Conservation (phyloP, 2,329 filamentous ascomycete species). For the Fusarium sp. region DNA sequence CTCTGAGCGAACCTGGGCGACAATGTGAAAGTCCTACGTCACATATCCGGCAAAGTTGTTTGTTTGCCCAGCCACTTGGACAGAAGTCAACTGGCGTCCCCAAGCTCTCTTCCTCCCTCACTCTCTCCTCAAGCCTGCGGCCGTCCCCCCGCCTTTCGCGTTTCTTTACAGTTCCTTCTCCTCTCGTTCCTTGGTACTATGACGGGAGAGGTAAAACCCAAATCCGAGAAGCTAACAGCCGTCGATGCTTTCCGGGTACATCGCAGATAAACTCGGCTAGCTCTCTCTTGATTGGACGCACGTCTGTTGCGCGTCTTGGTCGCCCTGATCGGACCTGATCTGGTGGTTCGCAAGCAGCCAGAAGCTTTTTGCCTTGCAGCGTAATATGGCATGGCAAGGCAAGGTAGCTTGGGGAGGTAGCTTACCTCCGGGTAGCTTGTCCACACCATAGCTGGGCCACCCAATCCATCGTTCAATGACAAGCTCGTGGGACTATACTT, state of each 20-base stretch:
- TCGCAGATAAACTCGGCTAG: neutral
- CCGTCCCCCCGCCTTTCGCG: slow-evolving; percentile 1
- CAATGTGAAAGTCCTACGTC: slow-evolving; percentile 28
- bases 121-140: neutral
- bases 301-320: slow-evolving; percentile 28
- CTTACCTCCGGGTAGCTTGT: slow-evolving; percentile 32
- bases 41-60: slow-evolving; percentile 16
- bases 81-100: neutral
- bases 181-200: neutral
- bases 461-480: slow-evolving; percentile 32
- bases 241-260: slow-evolving; percentile 23
- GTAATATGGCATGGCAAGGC: neutral
- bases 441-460: slow-evolving; percentile 28
- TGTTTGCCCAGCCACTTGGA: slow-evolving; percentile 30
- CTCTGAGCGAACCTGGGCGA: neutral
- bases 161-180: neutral
- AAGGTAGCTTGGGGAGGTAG: neutral
- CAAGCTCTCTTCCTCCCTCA: neutral
- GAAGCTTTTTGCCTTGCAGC: slow-evolving; percentile 14
- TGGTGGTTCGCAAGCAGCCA: slow-evolving; percentile 25
- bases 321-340: slow-evolving; percentile 25
- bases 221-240: slow-evolving; percentile 7
- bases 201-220: slow-evolving; percentile 27
- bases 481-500: slow-evolving; percentile 34
- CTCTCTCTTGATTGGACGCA: slow-evolving; percentile 17